Conservation (phyloP, 441 rosid genomes). For the Isatis lusitanica region DNA sequence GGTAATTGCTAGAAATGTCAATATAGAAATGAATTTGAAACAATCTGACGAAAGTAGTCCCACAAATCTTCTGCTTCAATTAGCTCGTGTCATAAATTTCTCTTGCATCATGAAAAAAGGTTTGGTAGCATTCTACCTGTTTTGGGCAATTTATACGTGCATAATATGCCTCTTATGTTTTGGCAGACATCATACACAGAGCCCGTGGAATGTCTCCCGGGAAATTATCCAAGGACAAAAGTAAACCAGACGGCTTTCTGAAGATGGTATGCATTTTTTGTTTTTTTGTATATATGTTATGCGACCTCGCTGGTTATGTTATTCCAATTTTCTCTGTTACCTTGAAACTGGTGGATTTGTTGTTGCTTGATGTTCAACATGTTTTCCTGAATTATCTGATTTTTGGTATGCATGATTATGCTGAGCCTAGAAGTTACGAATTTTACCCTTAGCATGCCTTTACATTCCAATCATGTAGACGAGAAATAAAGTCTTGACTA, state of each 20-base stretch:
- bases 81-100: neutral
- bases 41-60: conserved; percentile 10
- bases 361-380: no score
- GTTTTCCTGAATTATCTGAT: neutral
- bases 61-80: neutral
- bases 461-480: conserved; percentile 42
- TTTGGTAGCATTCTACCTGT: neutral
- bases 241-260: conserved; percentile 76
- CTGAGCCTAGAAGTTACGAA: conserved; percentile 1
- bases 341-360: no score
- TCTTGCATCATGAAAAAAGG: neutral
- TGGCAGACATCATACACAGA: conserved; percentile 57
- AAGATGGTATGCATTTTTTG: conserved; percentile 60
- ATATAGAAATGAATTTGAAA: neutral
- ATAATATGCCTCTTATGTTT: conserved; percentile 25
- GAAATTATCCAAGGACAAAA: conserved; percentile 53
- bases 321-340: no score
- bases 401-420: conserved; percentile 3
- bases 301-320: neutral
- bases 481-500: conserved; percentile 65
- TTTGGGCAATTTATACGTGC: neutral
- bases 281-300: neutral
- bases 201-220: conserved; percentile 73
- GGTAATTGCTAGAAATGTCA: conserved; percentile 14
- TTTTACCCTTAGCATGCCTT: conserved; percentile 9